These are phyloP conservation scores for Monosporascus sp. DNA, from an alignment of 2,329 filamentous ascomycete species.

Conservation along the genomic window DNA sequence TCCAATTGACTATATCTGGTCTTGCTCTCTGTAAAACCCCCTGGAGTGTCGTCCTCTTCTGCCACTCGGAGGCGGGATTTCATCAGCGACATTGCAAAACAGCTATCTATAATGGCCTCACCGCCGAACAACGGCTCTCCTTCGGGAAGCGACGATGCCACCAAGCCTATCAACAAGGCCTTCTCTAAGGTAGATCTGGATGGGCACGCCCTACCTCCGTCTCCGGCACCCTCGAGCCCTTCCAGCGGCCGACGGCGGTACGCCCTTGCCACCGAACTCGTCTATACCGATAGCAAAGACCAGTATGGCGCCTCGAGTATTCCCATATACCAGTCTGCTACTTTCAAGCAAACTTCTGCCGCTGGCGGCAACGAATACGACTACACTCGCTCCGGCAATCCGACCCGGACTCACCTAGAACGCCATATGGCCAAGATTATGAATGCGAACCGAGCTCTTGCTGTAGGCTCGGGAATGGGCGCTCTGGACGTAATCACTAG, in stretches of 20 bases:
- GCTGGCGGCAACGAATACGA: slow-evolving; percentile 86
- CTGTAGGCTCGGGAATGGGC: slow-evolving; percentile 95
- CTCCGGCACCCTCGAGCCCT: slow-evolving; percentile 88
- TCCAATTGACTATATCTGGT: not conserved
- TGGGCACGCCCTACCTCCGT: slow-evolving; percentile 81
- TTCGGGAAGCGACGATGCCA: slow-evolving; percentile 26
- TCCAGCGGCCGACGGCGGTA: slow-evolving; percentile 76
- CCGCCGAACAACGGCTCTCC: slow-evolving; percentile 22
- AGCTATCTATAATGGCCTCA: slow-evolving; percentile 14
- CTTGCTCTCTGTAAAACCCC: not conserved
- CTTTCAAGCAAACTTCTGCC: slow-evolving; percentile 88
- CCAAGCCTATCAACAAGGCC: slow-evolving; percentile 44
- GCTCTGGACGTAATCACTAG: slow-evolving; percentile 94
- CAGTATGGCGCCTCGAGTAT: slow-evolving; percentile 96
- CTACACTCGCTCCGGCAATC: slow-evolving; percentile 96
- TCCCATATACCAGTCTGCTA: slow-evolving; percentile 97
- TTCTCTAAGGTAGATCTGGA: slow-evolving; percentile 67
- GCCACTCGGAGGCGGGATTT: not conserved
- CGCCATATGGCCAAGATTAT: slow-evolving; percentile 98
- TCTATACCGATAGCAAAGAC: slow-evolving; percentile 92
- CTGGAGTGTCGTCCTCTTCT: not conserved
- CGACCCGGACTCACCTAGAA: slow-evolving; percentile 91
- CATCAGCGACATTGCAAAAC: slow-evolving; percentile 2
- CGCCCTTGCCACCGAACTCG: slow-evolving; percentile 89
- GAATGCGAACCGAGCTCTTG: slow-evolving; percentile 85